Evolutionary conservation across 495 filamentous ascomycete genomes (phyloP).

Genomic region (Viridothelium virens): DNA sequence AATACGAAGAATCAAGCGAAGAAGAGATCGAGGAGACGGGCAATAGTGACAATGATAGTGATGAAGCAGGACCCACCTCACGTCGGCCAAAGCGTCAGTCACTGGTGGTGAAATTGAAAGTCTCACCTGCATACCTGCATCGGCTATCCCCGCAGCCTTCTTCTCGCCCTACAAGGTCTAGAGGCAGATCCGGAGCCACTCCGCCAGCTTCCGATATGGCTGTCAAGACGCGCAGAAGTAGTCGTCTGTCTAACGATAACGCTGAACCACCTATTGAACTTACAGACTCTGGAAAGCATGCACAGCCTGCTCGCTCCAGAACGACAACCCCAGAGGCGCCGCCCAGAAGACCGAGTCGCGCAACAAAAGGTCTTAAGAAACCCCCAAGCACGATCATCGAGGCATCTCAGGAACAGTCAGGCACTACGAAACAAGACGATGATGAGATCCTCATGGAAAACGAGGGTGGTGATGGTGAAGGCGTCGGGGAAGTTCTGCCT

Average conservation of each 20-base stretch:
- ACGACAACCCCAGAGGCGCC: conserved; percentile 61
- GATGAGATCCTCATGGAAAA: conserved; percentile 23
- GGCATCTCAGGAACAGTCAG: conserved; percentile 34
- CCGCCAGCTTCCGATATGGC: conserved; percentile 28
- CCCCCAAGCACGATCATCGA: conserved; percentile 50
- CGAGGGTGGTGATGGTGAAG: background rate
- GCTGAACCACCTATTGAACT: conserved; percentile 56
- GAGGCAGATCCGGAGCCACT: background rate
- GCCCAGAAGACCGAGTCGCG: conserved; percentile 45
- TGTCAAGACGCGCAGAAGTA: conserved; percentile 45
- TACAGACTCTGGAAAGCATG: conserved; percentile 70
- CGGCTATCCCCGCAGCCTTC: conserved; percentile 16
- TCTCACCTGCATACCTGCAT: conserved; percentile 17
- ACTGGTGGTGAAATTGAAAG: conserved; percentile 32
- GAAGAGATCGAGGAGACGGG: conserved; percentile 38
- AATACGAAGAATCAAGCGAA: conserved; percentile 35
- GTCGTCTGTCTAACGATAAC: conserved; percentile 52
- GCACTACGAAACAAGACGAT: conserved; percentile 10
- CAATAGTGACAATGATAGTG: background rate
- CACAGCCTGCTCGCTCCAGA: conserved; percentile 48
- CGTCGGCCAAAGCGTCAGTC: conserved; percentile 20
- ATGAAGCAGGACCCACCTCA: conserved; percentile 6
- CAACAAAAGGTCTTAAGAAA: conserved; percentile 56
- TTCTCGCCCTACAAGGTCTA: background rate
- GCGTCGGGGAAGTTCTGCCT: background rate